Evolutionary conservation across 2,329 filamentous ascomycete species (phyloP).

Genomic region (Beauveria medogensis): DNA sequence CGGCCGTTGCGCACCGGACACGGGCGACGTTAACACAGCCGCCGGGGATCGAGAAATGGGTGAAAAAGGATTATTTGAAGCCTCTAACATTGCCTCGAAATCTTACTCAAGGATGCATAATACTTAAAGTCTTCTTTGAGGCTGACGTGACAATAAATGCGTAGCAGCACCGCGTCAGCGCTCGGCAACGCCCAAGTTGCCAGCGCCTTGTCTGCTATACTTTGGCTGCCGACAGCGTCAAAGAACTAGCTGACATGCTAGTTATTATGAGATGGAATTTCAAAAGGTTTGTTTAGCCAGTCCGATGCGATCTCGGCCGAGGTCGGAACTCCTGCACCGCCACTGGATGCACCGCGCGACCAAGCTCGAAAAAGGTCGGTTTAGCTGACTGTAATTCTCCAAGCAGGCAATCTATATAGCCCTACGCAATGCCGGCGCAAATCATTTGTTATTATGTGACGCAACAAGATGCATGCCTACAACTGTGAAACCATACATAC

Average conservation of each 20-base stretch:
- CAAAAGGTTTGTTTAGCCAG: no score
- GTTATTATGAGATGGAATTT: no score
- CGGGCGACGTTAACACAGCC: not conserved
- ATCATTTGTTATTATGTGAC: not conserved
- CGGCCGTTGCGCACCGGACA: not conserved
- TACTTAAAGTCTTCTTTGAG: not conserved
- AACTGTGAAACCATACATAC: not conserved
- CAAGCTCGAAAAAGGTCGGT: not conserved
- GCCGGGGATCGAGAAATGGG: no score
- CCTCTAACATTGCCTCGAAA: no score
- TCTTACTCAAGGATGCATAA: no score
- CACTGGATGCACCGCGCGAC: not conserved
- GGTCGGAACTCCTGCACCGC: not conserved
- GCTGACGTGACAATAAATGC: not conserved
- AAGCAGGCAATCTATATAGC: not conserved
- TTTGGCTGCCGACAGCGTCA: no score
- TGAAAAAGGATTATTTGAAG: no score
- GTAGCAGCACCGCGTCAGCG: not conserved
- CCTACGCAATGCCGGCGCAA: not conserved
- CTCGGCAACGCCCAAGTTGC: not conserved
- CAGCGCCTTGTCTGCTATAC: no score
- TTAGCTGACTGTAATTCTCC: not conserved
- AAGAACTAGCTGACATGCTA: no score
- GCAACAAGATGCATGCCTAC: not conserved
- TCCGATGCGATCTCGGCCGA: not conserved